Percentiles rank a stretch among this genome's conserved stretches.
Evolutionary conservation across 805 yeast species (phyloP).

Genomic region (Candida gorgasii): DNA sequence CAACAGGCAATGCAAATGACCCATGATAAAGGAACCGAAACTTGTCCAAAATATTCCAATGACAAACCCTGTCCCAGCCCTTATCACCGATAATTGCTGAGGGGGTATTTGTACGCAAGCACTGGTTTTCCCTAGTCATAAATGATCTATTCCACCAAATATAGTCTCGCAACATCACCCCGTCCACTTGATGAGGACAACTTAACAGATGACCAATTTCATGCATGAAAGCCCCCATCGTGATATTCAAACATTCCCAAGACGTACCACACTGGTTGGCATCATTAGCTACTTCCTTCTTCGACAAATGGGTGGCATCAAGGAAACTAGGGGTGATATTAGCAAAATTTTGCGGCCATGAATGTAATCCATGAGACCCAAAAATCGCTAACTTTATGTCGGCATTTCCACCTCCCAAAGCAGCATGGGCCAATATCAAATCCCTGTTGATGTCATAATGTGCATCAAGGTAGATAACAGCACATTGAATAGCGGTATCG

Average conservation of each 20-base stretch:
- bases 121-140: conserved; percentile 63
- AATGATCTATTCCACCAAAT: conserved; percentile 79
- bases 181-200: conserved; percentile 87
- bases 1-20: conserved; percentile 70
- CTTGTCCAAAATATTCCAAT: conserved; percentile 84
- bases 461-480: conserved; percentile 81
- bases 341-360: conserved; percentile 89
- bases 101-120: conserved; percentile 50
- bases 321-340: conserved; percentile 65
- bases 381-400: conserved; percentile 79
- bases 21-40: conserved; percentile 80
- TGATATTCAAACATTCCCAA: conserved; percentile 87
- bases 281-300: conserved; percentile 85
- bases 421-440: conserved; percentile 83
- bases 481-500: conserved; percentile 70
- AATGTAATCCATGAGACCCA: conserved; percentile 88
- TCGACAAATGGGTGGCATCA: conserved; percentile 67
- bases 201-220: conserved; percentile 92
- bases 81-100: conserved; percentile 45
- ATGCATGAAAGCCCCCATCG: conserved; percentile 93
- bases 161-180: conserved; percentile 90
- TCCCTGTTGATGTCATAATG: conserved; percentile 69
- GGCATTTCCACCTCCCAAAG: conserved; percentile 84
- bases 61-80: conserved; percentile 64
- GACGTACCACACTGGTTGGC: conserved; percentile 77